A percentile compares a stretch with the other conserved stretches of the same genome.
Evolutionary conservation across 2,329 filamentous ascomycete genomes (phyloP).

Genomic region (Alternaria brassicicola): DNA sequence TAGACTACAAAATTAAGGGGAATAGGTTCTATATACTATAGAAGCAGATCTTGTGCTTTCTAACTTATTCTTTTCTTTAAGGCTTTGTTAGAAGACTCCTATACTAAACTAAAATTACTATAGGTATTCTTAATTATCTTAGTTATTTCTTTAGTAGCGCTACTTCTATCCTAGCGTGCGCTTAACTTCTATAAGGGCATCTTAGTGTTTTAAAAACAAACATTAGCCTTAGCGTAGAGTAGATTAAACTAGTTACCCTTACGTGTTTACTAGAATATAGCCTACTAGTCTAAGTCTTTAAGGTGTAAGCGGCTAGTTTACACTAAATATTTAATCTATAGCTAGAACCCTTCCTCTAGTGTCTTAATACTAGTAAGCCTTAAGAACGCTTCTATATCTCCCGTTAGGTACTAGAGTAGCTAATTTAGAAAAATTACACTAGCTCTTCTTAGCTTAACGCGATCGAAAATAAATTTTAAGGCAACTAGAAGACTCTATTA

Average conservation of each 20-base stretch:
- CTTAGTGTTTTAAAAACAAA: not conserved
- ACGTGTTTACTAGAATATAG: not conserved
- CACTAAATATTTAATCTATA: slow-evolving; percentile 4
- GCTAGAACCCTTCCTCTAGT: not conserved
- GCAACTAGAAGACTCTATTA: slow-evolving; percentile 3
- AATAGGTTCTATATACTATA: slow-evolving; percentile 11
- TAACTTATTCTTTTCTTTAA: slow-evolving; percentile 13
- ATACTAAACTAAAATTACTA: not conserved
- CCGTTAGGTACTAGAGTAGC: not conserved
- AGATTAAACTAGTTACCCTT: not conserved
- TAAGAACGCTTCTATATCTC: slow-evolving; percentile 1
- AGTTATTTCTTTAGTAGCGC: slow-evolving; percentile 10
- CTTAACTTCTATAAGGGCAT: not conserved
- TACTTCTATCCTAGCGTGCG: slow-evolving; percentile 5
- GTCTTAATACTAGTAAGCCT: slow-evolving; percentile 1
- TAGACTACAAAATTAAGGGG: slow-evolving; percentile 12
- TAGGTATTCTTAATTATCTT: slow-evolving; percentile 7
- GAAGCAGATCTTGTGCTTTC: slow-evolving; percentile 16
- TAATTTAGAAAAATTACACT: slow-evolving; percentile 7
- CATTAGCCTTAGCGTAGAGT: not conserved
- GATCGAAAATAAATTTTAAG: slow-evolving; percentile 8
- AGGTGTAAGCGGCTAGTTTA: not conserved
- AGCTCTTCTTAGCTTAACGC: not conserved
- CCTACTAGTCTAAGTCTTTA: not conserved
- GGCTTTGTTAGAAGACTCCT: slow-evolving; percentile 3